Base-by-base conservation (phyloP, 2,329 filamentous ascomycete genomes). In the Sclerotinia minor region DNA sequence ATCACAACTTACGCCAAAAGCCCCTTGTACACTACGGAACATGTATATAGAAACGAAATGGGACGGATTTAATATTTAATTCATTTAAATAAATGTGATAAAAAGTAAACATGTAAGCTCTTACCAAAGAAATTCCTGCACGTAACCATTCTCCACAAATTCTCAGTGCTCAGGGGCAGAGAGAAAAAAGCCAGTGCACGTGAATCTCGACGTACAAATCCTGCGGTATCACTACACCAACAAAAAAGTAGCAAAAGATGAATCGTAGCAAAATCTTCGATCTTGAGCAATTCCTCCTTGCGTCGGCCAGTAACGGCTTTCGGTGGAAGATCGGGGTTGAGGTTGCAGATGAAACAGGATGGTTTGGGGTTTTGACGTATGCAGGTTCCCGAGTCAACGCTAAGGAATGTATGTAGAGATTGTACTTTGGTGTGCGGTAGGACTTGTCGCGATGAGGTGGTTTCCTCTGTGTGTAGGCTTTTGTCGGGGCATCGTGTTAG, bases 301-400 rank as follows among this genome's bases (percentile, higher is more conserved):
- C 55, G 17, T 67, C 65, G 65, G 65, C 65, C 54, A 61, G 58
- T 24, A 67, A 67, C 65, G 65, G 65, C 47, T 29, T 63, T 26
- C 65, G 65, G 65, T 53, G 24, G 35, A 52, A 63, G 65, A 63
- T 63, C 65, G 55, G 65, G 45, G 65, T 60, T 67, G 35, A 32
- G 35, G 54, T 59, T 38, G 32, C 53, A 38, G 54, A 60, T 38
- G 64, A 60, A 66, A 58, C 64, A 60, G 44, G 8, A 26, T 66
- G n/a, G n/a, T 29, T 29, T 38, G n/a, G n/a, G n/a, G n/a, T 61
- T 66, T 67, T 67, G 65, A 67, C 65, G 38, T 63, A 67, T 67
- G 65, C 65, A 67, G 65, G 57, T 53, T 67, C 47, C 65, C 65
- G 65, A 67, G 55, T 21, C 26, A 24, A 63, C 47, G 41, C 45